Base-by-base conservation (phyloP, 1,284 basidiomycete genomes). In the Malassezia japonica region DNA sequence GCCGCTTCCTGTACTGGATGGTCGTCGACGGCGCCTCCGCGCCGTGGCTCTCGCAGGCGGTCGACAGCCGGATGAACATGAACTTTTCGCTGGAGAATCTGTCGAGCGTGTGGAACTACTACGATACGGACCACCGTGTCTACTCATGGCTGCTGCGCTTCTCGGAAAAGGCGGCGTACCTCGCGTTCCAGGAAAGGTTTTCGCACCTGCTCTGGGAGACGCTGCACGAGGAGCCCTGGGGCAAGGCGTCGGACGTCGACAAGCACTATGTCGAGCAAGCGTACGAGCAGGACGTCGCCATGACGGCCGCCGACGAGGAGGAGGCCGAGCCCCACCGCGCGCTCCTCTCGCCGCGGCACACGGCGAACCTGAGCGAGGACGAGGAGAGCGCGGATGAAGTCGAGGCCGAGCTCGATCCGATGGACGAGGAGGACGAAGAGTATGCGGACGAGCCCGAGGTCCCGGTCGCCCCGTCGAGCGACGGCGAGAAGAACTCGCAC, bases 71-170 rank as follows among this genome's bases (percentile, higher is more conserved):
- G 57, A 63, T 60, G 62, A 70, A 69, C 49, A 66, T 69, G 56
- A 62, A 64, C 53, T 64, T 69, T 44, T 57, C 62, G 1, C 55
- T 53, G 2, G 67, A 70, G 20, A 61, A 69, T 37, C 60, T 73
- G 32, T 86, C 88, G 1, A 79, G 92, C 58, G 91, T 90, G 25
- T 90, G 87, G 87, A 89, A 87, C 57, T 74, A 67, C 55, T 72
- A 65, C 41, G 79, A 80, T n/a, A 77, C 79, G 46, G 80, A 82
- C 32, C 60, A 74, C 13, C 73, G 75, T 20, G 79, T 82, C 65
- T 82, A 79, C 67, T 88, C 88, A 50, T 90, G 89, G 88, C 82
- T 86, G 50, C 78, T 96, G 64, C 79, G 83, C 56, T 90, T 94
- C 70, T 63, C 72, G 5, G 76, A 77, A 13, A 70, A 78, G 51